Percentiles rank a stretch among this genome's conserved stretches.
These are phyloP conservation scores for Vitis cinerea DNA, from an alignment of 164 flowering plant genomes.

Conservation along the genomic window DNA sequence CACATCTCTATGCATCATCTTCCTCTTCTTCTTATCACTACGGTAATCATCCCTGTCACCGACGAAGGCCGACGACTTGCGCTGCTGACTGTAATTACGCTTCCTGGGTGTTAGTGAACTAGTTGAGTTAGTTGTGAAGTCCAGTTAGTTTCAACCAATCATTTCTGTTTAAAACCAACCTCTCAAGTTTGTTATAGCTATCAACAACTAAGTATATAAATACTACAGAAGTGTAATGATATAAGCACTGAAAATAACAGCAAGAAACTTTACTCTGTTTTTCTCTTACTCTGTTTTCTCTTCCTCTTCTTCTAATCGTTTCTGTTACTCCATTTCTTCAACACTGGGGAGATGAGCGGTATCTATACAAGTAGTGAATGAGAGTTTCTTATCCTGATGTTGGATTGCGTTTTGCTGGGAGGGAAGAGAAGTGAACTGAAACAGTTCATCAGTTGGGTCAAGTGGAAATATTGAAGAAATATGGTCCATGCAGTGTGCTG, in stretches of 20 bases:
- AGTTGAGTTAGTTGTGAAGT: too few relatives aligned
- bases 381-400: background rate
- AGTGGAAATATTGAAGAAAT: slow-evolving; percentile 3
- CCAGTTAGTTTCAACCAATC: too few relatives aligned
- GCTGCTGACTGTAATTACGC: background rate
- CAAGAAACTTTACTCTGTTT: too few relatives aligned
- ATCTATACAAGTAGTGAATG: slow-evolving; percentile 1
- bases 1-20: slow-evolving; percentile 29
- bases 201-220: too few relatives aligned
- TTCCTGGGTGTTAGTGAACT: too few relatives aligned
- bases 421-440: slow-evolving; percentile 4
- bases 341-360: background rate
- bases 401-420: background rate
- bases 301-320: too few relatives aligned
- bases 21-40: slow-evolving; percentile 19
- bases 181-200: too few relatives aligned
- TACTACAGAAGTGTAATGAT: too few relatives aligned
- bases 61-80: background rate
- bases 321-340: too few relatives aligned
- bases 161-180: too few relatives aligned
- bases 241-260: too few relatives aligned
- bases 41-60: slow-evolving; percentile 5
- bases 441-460: slow-evolving; percentile 19
- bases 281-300: too few relatives aligned
- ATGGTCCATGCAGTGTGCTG: slow-evolving; percentile 4